Base-by-base conservation (phyloP, 345 rosid species). In the Erucastrum elatum region DNA sequence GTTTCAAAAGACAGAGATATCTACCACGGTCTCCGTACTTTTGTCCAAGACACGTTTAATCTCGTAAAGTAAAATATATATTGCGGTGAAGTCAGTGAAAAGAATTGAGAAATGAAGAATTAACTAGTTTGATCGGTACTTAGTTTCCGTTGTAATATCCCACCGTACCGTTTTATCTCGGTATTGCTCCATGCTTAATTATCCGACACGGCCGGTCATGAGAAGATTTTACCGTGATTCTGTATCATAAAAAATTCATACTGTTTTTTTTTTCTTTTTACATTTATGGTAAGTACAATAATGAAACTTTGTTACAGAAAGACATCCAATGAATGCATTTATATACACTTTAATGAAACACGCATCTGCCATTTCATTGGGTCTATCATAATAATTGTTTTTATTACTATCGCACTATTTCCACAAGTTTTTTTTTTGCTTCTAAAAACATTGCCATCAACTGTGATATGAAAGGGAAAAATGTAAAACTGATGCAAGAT, bases 311-410 rank as follows among this genome's bases (percentile, higher is more conserved):
- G 7, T 13, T 64, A 4, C 6, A 64, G 46, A 16, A 41, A 15
- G 27, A 64, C 17, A 64, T 39, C 72, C 61, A 49, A 26, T 49
- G 72, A 49, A 68, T 51, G 41, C 44, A 68, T 44, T 39, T 26
- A 46, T 26, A 21, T 51, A 70, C 51, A 56, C 49, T 33, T 70
- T 68, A n/a, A 55, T 17, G 51, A 70, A 55, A 17, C 49, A 70
- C 49, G 15, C 74, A 70, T 70, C 74, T 21, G 39, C 31, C 34
- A 56, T 5, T 53, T 70, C 3, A 44, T 70, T 70, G 31, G 64
- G 49, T 55, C 49, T 70, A 34, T 70, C 64, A 11, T 29, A 51
- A 69, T 53, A 16, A 70, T 17, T 51, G 7, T 35, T 56, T 56
- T 56, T 17, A 55, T 15, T 69, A 53, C 15, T 15, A 53, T 56